These are phyloP conservation scores for Cicer cuneatum DNA, from an alignment of 306 rosid genomes.

Conservation along the genomic window DNA sequence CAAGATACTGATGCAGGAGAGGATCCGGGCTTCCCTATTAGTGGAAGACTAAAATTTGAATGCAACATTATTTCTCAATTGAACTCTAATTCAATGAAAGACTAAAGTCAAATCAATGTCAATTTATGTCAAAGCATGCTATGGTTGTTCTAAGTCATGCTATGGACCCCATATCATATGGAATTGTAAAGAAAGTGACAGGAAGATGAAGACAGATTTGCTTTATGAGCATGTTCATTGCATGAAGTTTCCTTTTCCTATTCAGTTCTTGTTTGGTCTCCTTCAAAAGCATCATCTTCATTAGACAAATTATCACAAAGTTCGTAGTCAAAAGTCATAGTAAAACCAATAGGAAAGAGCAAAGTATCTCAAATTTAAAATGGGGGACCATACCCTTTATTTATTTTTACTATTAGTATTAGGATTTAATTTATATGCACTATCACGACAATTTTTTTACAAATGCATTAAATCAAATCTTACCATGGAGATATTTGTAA, in stretches of 20 bases:
- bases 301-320: constrained; percentile 15
- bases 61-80: not conserved
- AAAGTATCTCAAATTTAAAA: not conserved
- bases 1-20: too few relatives aligned
- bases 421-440: too few relatives aligned
- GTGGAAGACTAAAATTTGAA: not conserved
- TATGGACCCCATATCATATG: constrained; percentile 29
- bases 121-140: constrained; percentile 10
- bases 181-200: constrained; percentile 17
- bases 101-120: constrained; percentile 1
- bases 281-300: constrained; percentile 18
- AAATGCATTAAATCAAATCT: too few relatives aligned
- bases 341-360: not conserved
- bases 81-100: not conserved
- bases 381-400: not conserved
- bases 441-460: too few relatives aligned
- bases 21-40: too few relatives aligned
- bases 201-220: not conserved
- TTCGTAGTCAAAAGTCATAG: constrained; percentile 9
- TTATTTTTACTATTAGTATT: not conserved
- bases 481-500: too few relatives aligned
- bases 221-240: constrained; percentile 2
- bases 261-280: not conserved
- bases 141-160: not conserved
- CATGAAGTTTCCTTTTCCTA: constrained; percentile 26